Evolutionary conservation across 1,284 basidiomycete species (phyloP).

Genomic region (Leucoagaricus sp.): DNA sequence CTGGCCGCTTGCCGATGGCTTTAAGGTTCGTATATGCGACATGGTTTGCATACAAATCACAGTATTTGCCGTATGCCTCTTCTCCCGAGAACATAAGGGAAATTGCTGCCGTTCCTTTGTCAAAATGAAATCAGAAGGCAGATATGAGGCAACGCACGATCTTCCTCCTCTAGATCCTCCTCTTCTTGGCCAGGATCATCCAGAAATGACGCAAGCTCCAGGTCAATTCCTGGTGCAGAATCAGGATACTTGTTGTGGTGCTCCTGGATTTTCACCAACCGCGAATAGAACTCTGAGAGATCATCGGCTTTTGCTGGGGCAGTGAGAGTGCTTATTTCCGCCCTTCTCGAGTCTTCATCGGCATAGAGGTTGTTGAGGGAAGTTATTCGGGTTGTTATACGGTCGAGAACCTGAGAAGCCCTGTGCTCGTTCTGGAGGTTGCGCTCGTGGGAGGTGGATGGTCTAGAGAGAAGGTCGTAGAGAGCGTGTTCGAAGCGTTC

Average conservation of each 20-base stretch:
- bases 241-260: slow-evolving; percentile 96
- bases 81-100: slow-evolving; percentile 94
- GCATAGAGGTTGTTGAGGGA: slow-evolving; percentile 73
- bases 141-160: slow-evolving; percentile 54
- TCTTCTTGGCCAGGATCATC: slow-evolving; percentile 76
- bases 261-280: slow-evolving; percentile 93
- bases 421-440: slow-evolving; percentile 84
- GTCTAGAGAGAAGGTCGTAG: slow-evolving; percentile 69
- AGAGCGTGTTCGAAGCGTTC: slow-evolving; percentile 85
- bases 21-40: slow-evolving; percentile 90
- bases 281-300: slow-evolving; percentile 90
- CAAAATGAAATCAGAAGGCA: slow-evolving; percentile 9
- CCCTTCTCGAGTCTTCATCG: slow-evolving; percentile 67
- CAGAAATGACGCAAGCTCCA: slow-evolving; percentile 79
- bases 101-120: slow-evolving; percentile 56
- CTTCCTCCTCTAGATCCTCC: slow-evolving; percentile 78
- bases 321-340: slow-evolving; percentile 64
- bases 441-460: slow-evolving; percentile 59
- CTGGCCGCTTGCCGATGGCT: slow-evolving; percentile 74
- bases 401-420: slow-evolving; percentile 82
- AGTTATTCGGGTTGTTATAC: slow-evolving; percentile 71
- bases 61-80: slow-evolving; percentile 92
- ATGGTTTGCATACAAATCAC: slow-evolving; percentile 92
- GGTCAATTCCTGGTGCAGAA: slow-evolving; percentile 71
- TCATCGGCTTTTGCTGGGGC: slow-evolving; percentile 65